phyloP scores from a whole-genome alignment of 352 stramenopile species.

The Pythium grandisporangium region DNA sequence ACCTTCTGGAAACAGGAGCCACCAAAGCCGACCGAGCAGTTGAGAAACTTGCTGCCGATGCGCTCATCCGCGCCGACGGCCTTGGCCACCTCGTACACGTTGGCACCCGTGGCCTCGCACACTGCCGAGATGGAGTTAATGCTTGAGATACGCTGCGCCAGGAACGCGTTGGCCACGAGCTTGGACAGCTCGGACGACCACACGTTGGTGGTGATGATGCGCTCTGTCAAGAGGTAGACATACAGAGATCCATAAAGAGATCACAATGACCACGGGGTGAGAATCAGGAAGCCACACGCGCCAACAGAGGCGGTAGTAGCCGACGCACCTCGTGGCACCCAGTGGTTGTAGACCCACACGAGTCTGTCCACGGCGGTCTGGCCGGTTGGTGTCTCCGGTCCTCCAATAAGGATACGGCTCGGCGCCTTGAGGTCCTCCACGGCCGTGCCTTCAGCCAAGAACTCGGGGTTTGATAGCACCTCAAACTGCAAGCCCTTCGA shows the following conservation, averaged over 20 bases:
- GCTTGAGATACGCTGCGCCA: conserved; percentile 98
- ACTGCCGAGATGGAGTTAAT: conserved; percentile 99
- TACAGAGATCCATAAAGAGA: too few species aligned
- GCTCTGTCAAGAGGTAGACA: too few species aligned
- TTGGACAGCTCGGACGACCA: conserved; percentile 99
- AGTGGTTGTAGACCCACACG: conserved; percentile 96
- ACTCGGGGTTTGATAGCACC: conserved; percentile 99
- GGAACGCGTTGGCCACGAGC: conserved; percentile 98
- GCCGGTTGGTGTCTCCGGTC: conserved; percentile 88
- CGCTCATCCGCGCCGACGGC: conserved; percentile 97
- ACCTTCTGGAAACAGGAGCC: conserved; percentile 99
- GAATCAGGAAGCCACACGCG: too few species aligned
- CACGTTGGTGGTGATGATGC: conserved; percentile 98
- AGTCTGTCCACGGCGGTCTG: conserved; percentile 87
- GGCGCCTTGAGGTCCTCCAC: conserved; percentile 94
- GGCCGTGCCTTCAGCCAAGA: conserved; percentile 98
- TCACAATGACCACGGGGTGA: too few species aligned
- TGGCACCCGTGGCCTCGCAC: conserved; percentile 96
- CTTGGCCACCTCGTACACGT: conserved; percentile 97
- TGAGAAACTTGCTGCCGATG: conserved; percentile 97
- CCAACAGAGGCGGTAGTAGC: too few species aligned
- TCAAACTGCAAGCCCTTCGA: conserved; percentile 92
- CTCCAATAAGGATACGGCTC: conserved; percentile 97
- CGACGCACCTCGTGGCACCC: conserved; percentile 80
- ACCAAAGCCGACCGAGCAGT: conserved; percentile 98